phyloP scores from a whole-genome alignment of 495 filamentous ascomycete species.

The Chaetomium cochliodes region DNA sequence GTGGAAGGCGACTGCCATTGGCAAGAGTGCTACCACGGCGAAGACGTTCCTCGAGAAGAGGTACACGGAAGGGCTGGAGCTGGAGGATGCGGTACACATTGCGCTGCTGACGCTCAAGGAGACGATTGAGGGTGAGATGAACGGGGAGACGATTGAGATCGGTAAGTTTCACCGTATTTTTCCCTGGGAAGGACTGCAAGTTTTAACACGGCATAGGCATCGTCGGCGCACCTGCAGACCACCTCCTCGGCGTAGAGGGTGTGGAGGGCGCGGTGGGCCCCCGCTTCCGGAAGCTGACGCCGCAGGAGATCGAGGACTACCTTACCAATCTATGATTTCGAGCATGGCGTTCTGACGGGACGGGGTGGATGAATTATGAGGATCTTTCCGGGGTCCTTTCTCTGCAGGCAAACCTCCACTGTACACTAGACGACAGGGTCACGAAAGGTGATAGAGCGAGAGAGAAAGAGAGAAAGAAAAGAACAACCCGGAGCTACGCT shows the following conservation, averaged over 20 bases:
- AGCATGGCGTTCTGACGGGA: constrained; percentile 22
- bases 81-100: constrained; percentile 99
- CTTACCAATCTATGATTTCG: constrained; percentile 80
- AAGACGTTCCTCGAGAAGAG: constrained; percentile 99
- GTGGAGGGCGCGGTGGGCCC: constrained; percentile 87
- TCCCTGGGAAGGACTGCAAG: not conserved
- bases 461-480: constrained; percentile 11
- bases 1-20: constrained; percentile 99
- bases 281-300: constrained; percentile 91
- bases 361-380: constrained; percentile 21
- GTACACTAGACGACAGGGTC: constrained; percentile 26
- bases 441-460: constrained; percentile 15
- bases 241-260: constrained; percentile 88
- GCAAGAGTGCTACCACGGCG: constrained; percentile 95
- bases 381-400: constrained; percentile 19
- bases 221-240: constrained; percentile 88
- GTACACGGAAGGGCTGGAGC: constrained; percentile 93
- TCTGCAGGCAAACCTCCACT: constrained; percentile 22
- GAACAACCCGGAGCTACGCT: constrained; percentile 10
- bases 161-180: constrained; percentile 54
- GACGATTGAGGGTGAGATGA: constrained; percentile 99
- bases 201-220: constrained; percentile 59
- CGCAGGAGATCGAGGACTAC: constrained; percentile 98
- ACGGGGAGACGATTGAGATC: constrained; percentile 97
- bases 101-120: constrained; percentile 96